Base-by-base conservation (phyloP, 2,329 filamentous ascomycete species). In the Ascosphaera aggregata region DNA sequence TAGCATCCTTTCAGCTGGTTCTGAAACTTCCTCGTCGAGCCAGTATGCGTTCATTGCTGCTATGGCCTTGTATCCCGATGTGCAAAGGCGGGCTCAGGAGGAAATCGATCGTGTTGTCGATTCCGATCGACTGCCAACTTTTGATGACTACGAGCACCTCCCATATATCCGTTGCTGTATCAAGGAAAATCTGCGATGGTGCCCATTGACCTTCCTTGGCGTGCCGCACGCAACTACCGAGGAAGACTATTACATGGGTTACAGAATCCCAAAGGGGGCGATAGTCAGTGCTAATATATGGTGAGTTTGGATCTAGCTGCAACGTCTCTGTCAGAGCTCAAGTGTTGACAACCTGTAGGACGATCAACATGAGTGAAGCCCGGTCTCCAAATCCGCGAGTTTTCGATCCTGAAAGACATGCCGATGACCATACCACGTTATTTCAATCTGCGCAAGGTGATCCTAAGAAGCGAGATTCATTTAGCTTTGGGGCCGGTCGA, bases 201-300 rank as follows among this genome's bases (percentile, higher is more conserved):
- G 51, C 36, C 60, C 61, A 1, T 54, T 60, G 0, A 57, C 58
- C 2, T 61, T 64, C 0, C 47, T 63, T 0, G 63, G 60, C 0
- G 57, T 61, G 1, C 65, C 64, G 0, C 65, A 69, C 41, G 62
- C 63, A 1, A 55, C 58, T 0, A 62, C 59, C 1, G 54, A 60
- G 19, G 63, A 68, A 35, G 64, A 69, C 41, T 48, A 51, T 9
- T 68, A 65, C 45, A 55, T 58, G 34, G 63, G 62, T 13, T 66
- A 62, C 44, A 27, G 22, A 4, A 42, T 70, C 35, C 65, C 66
- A 9, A 61, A 60, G 32, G 57, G 57, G 4, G 52, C 63, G 0
- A 55, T 50, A 1, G 48, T 69, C 3, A 55, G 62, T 1, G 51
- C 63, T 5, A 69, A 67, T 41, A 54, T 64, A 2, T 68, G 64